Evolutionary conservation across 495 filamentous ascomycete species (phyloP), one percentile per base, ranked within the genome.

Genomic region (Bathelium albidoporum): DNA sequence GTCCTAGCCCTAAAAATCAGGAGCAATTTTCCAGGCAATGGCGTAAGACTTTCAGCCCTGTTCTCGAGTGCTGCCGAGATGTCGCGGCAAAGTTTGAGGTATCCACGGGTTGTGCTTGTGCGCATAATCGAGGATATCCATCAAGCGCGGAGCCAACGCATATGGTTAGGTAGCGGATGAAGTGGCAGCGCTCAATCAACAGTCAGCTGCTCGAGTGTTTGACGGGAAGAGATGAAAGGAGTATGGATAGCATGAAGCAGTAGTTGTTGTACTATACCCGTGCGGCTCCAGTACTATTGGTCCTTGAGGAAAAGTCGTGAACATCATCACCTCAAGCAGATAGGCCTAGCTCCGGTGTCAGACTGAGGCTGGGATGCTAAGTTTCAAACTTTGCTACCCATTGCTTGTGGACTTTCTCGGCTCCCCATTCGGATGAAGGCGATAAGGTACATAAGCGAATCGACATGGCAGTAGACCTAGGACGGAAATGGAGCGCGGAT

Each of bases 291-390:
- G n/a, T 49, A 20, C 44, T 49, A 49, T 5, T 49, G n/a, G 44
- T 16, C 11, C 16, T 49, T 20, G n/a, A 12, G 44, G n/a, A 49
- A 55, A 55, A 55, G 24, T 55, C 22, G 49, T 55, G 49, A 9
- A 55, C 49, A 55, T 55, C 49, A 55, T 55, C 49, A 55, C 49
- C 20, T 55, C 24, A 55, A 28, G 24, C 49, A 55, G 20, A 26
- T 24, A 55, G 29, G 49, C 9, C 22, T 24, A 16, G 20, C 22
- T n/a, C n/a, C 43, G 11, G n/a, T 49, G 9, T 20, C 3, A n/a
- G 10, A 20, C 3, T 3, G 20, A 49, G 9, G n/a, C n/a, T 49
- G 9, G 11, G 4, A 20, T 20, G 43, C 43, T 49, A 20, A 49
- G 10, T 49, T 49, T 49, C 20, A 24, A 55, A 29, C 24, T 55